phyloP scores from a whole-genome alignment of 495 filamentous ascomycete species.

The Cercophora samala region DNA sequence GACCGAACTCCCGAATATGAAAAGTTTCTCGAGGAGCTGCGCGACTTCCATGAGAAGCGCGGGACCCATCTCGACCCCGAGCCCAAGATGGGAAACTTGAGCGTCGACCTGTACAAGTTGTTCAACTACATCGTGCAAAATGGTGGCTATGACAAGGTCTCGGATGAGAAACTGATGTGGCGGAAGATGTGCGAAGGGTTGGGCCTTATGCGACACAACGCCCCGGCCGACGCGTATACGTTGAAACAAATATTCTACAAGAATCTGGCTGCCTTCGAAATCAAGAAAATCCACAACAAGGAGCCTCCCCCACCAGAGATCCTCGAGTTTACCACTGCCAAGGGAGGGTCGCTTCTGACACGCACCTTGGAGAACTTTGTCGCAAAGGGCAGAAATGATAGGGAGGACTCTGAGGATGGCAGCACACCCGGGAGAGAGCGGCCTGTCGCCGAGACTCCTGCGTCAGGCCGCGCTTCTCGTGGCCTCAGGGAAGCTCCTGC shows the following conservation, averaged over 20 bases:
- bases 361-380: constrained; percentile 71
- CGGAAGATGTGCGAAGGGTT: constrained; percentile 66
- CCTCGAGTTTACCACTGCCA: constrained; percentile 70
- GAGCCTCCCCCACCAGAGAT: constrained; percentile 81
- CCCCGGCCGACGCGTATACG: constrained; percentile 68
- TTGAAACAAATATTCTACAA: constrained; percentile 82
- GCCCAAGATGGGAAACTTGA: constrained; percentile 66
- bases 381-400: constrained; percentile 43
- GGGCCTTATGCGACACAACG: constrained; percentile 55
- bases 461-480: constrained; percentile 55
- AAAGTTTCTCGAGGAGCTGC: constrained; percentile 65
- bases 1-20: constrained; percentile 61
- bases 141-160: constrained; percentile 79
- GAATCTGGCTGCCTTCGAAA: constrained; percentile 79
- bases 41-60: constrained; percentile 64
- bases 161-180: constrained; percentile 76
- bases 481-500: constrained; percentile 75
- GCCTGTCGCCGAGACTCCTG: constrained; percentile 58
- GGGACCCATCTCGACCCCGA: constrained; percentile 69
- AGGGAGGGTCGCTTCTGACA: constrained; percentile 70
- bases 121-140: constrained; percentile 65
- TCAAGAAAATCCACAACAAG: constrained; percentile 63
- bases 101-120: constrained; percentile 66
- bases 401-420: constrained; percentile 55
- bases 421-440: constrained; percentile 60